A percentile compares a stretch with the other conserved stretches of the same genome.
phyloP scores from a whole-genome alignment of 2,329 filamentous ascomycete genomes.

The Colletotrichum liaoningense region DNA sequence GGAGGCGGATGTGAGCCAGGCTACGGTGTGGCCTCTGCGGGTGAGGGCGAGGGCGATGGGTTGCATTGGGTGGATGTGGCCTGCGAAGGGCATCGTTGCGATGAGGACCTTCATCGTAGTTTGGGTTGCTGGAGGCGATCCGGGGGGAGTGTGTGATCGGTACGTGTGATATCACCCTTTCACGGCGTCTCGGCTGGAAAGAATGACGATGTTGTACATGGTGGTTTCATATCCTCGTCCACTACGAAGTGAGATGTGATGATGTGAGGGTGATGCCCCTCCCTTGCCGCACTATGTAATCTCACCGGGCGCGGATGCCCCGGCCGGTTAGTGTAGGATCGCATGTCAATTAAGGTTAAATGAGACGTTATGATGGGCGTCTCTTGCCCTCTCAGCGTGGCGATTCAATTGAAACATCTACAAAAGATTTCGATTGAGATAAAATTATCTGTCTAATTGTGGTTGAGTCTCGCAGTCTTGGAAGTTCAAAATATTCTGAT shows the following conservation, averaged over 20 bases:
- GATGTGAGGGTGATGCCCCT: not conserved
- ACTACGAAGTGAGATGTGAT: not conserved
- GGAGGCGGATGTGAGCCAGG: constrained; percentile 20
- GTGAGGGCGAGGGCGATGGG: constrained; percentile 20
- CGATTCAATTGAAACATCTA: no score
- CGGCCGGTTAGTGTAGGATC: not conserved
- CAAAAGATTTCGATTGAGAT: not conserved
- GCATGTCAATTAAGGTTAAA: constrained; percentile 1
- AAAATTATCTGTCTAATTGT: not conserved
- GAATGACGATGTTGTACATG: no score
- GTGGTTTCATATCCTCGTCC: no score
- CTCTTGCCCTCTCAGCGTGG: no score
- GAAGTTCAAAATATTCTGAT: not conserved
- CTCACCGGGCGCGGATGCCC: not conserved
- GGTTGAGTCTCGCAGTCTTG: no score
- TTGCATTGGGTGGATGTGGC: constrained; percentile 15
- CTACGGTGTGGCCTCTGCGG: constrained; percentile 16
- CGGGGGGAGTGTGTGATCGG: no score
- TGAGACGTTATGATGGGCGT: not conserved
- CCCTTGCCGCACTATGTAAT: no score
- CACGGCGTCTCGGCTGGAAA: no score
- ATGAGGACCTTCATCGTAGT: constrained; percentile 26
- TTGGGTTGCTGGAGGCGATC: not conserved
- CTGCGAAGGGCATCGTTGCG: constrained; percentile 17
- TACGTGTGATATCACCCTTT: no score